Base-by-base conservation (phyloP, 2,329 filamentous ascomycete species). In the Sphaerulina populicola region DNA sequence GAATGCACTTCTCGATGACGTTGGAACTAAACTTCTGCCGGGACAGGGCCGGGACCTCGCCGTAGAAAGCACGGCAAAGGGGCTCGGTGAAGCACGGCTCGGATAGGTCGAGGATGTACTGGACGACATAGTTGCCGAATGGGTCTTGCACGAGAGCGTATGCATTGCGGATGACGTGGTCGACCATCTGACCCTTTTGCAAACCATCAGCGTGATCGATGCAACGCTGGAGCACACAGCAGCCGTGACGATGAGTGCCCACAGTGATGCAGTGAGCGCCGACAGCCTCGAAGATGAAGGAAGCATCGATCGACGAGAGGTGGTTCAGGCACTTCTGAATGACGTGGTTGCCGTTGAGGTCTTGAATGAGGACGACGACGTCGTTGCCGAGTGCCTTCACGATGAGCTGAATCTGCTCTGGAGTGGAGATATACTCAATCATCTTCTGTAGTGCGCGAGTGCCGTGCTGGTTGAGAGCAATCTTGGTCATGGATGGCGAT, bases 21-120 rank as follows among this genome's bases (percentile, higher is more conserved):
- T 98, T 98, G 64, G 93, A 97, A 73, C 89, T 96, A 74, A 98
- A 98, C 72, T 98, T 98, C 74, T 98, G 93, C 68, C 89, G 90
- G 5, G 93, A 97, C 12, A 84, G 66, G 79, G 79, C 70, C 70
- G 78, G 64, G 68, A 85, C 74, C 80, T 87, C 75, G 62, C 85
- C 85, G 50, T 78, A 74, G 74, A 98, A 96, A 64, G 83, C 84
- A 47, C 78, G 74, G 55, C 94, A 93, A 37, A 98, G 77, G 3
- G 91, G 91, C 63, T 93, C 86, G 1, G 91, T 96, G 71, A 95
- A 96, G 60, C 76, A 76, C 10, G 85, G 77, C 66, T 98, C 89
- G 59, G 89, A 89, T 49, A 97, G 79, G 66, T 97, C 93, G 60
- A 98, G 68, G 58, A 98, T 97, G 73, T 98, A 98, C 72, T 98